These are phyloP conservation scores for Xylariomycetidae sp. DNA, from an alignment of 2,329 filamentous ascomycete genomes.

Conservation along the genomic window DNA sequence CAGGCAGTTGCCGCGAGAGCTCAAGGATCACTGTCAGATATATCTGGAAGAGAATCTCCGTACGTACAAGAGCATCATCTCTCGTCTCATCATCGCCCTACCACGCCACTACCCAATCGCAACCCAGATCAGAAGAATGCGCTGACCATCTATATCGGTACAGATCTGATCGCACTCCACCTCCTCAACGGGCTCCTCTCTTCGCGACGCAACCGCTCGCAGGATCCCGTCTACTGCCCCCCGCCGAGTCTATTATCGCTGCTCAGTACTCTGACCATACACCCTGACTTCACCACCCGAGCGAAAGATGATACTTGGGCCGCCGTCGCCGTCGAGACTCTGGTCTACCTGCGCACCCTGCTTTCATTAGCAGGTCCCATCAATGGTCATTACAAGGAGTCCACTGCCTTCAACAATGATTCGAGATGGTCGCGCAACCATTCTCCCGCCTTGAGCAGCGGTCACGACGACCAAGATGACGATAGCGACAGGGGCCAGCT, in stretches of 20 bases:
- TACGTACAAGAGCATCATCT: no score
- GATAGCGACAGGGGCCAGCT: conserved; percentile 49
- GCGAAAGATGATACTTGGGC: conserved; percentile 56
- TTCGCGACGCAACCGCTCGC: conserved; percentile 33
- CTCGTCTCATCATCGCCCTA: no score
- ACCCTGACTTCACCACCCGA: conserved; percentile 74
- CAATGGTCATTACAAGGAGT: conserved; percentile 64
- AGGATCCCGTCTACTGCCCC: conserved; percentile 55
- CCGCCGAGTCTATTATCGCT: conserved; percentile 70
- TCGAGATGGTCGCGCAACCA: conserved; percentile 22
- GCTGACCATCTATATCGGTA: conserved; percentile 1
- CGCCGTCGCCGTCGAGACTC: conserved; percentile 60
- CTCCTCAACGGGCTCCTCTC: conserved; percentile 62
- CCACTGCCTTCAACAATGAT: conserved; percentile 60
- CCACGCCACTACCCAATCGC: conserved; percentile 8
- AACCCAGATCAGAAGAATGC: not conserved
- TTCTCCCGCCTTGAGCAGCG: conserved; percentile 36
- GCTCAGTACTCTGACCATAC: conserved; percentile 74
- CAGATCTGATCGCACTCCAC: conserved; percentile 54
- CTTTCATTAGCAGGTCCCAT: conserved; percentile 62
- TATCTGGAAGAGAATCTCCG: conserved; percentile 73
- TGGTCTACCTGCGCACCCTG: conserved; percentile 66
- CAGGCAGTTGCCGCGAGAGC: conserved; percentile 54
- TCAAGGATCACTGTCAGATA: conserved; percentile 63
- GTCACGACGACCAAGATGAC: conserved; percentile 42